These are phyloP conservation scores for Colletotrichum sp. DNA, from an alignment of 2,329 filamentous ascomycete genomes.

Conservation along the genomic window DNA sequence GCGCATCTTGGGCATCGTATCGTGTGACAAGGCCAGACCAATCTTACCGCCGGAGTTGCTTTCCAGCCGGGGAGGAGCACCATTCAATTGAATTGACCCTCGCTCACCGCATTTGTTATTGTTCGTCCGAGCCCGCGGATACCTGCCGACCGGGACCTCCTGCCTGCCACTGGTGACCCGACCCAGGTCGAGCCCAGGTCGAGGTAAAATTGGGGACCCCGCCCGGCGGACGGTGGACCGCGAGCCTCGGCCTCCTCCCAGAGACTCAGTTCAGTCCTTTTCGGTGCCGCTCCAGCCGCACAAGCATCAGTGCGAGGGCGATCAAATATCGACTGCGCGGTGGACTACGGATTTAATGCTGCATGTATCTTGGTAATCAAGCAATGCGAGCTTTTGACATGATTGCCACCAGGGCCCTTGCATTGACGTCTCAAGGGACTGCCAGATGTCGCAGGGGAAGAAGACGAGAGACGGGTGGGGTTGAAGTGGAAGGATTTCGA, in stretches of 20 bases:
- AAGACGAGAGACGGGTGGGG: not conserved
- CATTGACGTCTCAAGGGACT: not conserved
- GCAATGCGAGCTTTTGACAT: not conserved
- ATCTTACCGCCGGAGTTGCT: not conserved
- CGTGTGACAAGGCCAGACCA: not conserved
- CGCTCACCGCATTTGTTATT: not conserved
- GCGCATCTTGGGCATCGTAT: not conserved
- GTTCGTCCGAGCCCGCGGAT: not conserved
- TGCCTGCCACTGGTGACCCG: not conserved
- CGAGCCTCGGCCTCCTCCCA: not conserved
- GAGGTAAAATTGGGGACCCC: not conserved
- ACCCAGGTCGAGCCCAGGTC: not conserved
- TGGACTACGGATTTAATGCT: not conserved
- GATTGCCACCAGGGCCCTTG: not conserved
- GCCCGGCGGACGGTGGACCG: not conserved
- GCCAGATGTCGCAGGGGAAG: not conserved
- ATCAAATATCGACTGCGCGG: not conserved
- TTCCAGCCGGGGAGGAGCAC: not conserved
- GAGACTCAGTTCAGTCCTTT: not conserved
- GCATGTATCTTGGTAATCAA: not conserved
- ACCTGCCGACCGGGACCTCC: not conserved
- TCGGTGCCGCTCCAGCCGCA: not conserved
- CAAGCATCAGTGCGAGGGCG: not conserved
- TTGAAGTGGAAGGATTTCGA: not conserved
- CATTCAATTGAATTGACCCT: not conserved